phyloP scores from a whole-genome alignment of 257 asterid species.

The Capsicum pubescens region DNA sequence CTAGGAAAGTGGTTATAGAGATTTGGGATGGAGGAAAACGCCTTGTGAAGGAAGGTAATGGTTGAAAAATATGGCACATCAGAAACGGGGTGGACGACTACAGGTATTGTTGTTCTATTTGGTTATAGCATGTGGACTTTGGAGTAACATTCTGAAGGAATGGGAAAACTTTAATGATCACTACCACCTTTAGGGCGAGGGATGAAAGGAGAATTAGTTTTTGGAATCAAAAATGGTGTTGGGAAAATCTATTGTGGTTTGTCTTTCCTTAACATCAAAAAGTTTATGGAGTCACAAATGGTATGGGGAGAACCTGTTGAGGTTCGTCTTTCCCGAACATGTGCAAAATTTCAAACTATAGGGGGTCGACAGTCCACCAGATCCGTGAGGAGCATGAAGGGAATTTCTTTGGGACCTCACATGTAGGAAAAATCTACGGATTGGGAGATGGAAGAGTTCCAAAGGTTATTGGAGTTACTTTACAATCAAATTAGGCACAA shows the following conservation, averaged over 20 bases:
- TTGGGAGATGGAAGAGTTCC: neutral
- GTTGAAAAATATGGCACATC: neutral
- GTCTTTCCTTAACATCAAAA: neutral
- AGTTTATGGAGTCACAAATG: too few species aligned
- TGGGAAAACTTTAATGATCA: neutral
- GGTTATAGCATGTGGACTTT: neutral
- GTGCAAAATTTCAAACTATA: neutral
- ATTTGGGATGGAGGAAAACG: neutral
- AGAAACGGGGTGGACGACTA: neutral
- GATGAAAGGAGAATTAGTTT: neutral
- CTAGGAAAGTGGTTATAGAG: neutral
- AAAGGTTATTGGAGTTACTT: too few species aligned
- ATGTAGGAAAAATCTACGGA: neutral
- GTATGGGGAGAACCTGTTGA: too few species aligned
- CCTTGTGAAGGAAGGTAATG: neutral
- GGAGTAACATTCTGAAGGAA: neutral
- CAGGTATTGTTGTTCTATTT: neutral
- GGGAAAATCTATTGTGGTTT: neutral
- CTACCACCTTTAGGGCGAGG: neutral
- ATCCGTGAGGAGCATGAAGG: neutral
- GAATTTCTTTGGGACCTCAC: neutral
- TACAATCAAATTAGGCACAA: too few species aligned
- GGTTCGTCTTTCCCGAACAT: neutral
- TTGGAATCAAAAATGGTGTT: neutral
- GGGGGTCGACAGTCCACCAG: neutral